Evolutionary conservation across 768 basidiomycete species (phyloP).

Genomic region (Trichaptum fuscoviolaceum): DNA sequence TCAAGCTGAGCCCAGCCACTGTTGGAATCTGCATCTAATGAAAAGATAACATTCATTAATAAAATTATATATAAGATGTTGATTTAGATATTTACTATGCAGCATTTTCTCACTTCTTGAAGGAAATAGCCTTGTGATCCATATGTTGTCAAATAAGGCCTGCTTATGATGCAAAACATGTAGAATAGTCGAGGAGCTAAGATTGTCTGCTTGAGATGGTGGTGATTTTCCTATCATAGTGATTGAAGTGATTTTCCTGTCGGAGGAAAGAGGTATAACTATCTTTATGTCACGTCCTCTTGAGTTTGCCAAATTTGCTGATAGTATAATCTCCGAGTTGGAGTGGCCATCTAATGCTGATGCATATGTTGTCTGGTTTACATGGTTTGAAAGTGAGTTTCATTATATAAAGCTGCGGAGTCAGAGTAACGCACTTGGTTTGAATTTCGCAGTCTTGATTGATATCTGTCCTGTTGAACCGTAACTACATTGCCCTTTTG

Average conservation of each 20-base stretch:
- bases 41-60: background rate
- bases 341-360: background rate
- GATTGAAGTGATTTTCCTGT: conserved; percentile 28
- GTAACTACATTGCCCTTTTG: background rate
- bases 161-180: conserved; percentile 27
- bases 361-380: background rate
- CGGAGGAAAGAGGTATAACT: background rate
- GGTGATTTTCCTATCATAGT: conserved; percentile 49
- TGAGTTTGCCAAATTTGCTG: conserved; percentile 2
- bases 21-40: background rate
- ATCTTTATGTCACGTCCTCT: conserved; percentile 14
- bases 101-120: background rate
- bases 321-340: background rate
- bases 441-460: background rate
- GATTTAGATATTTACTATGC: background rate
- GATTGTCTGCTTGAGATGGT: conserved; percentile 53
- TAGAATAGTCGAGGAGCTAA: conserved; percentile 28
- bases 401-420: background rate
- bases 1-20: background rate
- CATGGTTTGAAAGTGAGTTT: background rate
- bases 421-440: background rate
- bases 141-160: background rate
- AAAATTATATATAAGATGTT: background rate
- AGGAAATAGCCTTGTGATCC: background rate
- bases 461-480: background rate